These are phyloP conservation scores for Coccomyxa sp. DNA, from an alignment of 139 green algal genomes.

Conservation along the genomic window DNA sequence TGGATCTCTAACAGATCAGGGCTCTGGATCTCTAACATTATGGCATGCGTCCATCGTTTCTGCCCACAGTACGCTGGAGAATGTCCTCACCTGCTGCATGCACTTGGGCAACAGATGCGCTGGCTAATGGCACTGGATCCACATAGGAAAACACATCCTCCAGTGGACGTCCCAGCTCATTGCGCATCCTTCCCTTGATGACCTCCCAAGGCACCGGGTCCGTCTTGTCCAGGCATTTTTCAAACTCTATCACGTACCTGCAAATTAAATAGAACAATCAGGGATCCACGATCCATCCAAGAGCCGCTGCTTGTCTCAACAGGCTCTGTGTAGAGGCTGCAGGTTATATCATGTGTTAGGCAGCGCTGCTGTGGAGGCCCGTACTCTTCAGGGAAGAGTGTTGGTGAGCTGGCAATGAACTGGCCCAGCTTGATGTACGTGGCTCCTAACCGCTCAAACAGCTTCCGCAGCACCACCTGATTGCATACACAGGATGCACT, in stretches of 20 bases:
- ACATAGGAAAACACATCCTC: slow-evolving; percentile 79
- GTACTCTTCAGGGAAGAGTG: slow-evolving; percentile 89
- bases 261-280: too few relatives aligned
- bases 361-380: too few relatives aligned
- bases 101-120: slow-evolving; percentile 83
- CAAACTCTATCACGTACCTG: slow-evolving; percentile 87
- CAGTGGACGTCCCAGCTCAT: slow-evolving; percentile 64
- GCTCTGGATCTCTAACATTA: too few relatives aligned
- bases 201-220: slow-evolving; percentile 68
- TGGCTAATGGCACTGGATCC: slow-evolving; percentile 79
- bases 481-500: neutral
- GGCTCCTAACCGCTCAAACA: slow-evolving; percentile 92
- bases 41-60: too few relatives aligned
- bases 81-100: neutral
- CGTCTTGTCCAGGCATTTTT: slow-evolving; percentile 93
- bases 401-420: slow-evolving; percentile 91
- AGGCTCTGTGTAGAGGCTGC: too few relatives aligned
- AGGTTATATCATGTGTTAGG: too few relatives aligned
- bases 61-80: too few relatives aligned
- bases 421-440: slow-evolving; percentile 95
- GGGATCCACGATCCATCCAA: too few relatives aligned
- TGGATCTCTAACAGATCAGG: too few relatives aligned
- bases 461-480: slow-evolving; percentile 50
- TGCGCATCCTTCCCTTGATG: slow-evolving; percentile 53
- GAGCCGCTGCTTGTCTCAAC: too few relatives aligned